These are phyloP conservation scores for Xenosphaeropsis pyriputrescens DNA, from an alignment of 2,329 filamentous ascomycete species.

Conservation along the genomic window DNA sequence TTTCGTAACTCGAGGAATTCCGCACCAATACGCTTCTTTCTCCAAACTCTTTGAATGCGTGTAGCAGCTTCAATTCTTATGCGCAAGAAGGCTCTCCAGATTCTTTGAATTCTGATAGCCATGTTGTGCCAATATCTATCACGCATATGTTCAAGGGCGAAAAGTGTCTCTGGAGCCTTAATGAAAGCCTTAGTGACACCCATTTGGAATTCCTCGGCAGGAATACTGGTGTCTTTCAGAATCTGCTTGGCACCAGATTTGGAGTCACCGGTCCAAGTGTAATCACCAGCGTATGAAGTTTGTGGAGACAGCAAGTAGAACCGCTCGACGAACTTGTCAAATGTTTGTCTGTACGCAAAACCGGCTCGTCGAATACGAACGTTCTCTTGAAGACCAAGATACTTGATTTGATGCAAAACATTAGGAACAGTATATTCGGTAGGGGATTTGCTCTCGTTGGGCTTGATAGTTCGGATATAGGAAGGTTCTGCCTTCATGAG, in stretches of 20 bases:
- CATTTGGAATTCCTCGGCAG: constrained; percentile 90
- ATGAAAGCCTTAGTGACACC: constrained; percentile 96
- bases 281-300: constrained; percentile 92
- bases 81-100: constrained; percentile 90
- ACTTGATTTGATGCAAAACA: constrained; percentile 96
- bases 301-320: constrained; percentile 93
- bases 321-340: constrained; percentile 94
- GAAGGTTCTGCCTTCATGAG: constrained; percentile 95
- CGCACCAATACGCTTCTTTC: constrained; percentile 79
- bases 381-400: constrained; percentile 97
- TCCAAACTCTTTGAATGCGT: constrained; percentile 89
- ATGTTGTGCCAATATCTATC: constrained; percentile 99
- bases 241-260: constrained; percentile 85
- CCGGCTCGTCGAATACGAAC: constrained; percentile 92
- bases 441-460: constrained; percentile 96
- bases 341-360: constrained; percentile 92
- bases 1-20: constrained; percentile 84
- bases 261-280: constrained; percentile 84
- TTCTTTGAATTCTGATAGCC: constrained; percentile 92
- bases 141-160: constrained; percentile 93
- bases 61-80: constrained; percentile 88
- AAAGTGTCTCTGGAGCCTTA: constrained; percentile 93
- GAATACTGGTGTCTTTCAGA: constrained; percentile 90
- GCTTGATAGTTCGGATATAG: constrained; percentile 98
- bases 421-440: constrained; percentile 85